A percentile compares a stretch with the other conserved stretches of the same genome.
phyloP scores from a whole-genome alignment of 805 yeast species.

The Yarrowia yakushimensis region DNA sequence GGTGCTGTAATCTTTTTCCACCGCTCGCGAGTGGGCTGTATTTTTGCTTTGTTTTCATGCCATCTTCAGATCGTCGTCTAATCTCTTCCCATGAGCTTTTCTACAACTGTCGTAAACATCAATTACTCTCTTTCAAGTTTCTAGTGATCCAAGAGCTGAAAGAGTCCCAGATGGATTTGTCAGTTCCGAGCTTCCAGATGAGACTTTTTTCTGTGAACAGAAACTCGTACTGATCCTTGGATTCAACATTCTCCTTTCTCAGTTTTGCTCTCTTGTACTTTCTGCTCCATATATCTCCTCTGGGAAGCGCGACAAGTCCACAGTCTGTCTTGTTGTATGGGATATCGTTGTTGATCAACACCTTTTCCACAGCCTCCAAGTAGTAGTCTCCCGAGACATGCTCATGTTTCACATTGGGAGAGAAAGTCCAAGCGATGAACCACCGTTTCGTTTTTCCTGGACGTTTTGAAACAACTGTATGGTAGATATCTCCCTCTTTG shows the following conservation, averaged over 20 bases:
- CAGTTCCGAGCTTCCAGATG: background rate
- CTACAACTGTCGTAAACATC: too few species aligned
- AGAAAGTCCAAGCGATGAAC: constrained; percentile 13
- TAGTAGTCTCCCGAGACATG: background rate
- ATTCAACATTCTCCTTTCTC: background rate
- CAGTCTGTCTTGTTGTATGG: background rate
- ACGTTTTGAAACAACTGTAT: background rate
- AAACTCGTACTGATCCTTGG: background rate
- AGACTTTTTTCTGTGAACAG: background rate
- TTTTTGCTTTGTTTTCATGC: too few species aligned
- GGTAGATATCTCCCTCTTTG: background rate
- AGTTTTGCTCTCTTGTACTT: constrained; percentile 8
- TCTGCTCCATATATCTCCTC: constrained; percentile 4
- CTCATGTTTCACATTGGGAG: background rate
- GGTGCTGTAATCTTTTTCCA: constrained; percentile 16
- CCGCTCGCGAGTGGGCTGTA: background rate
- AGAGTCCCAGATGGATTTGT: constrained; percentile 2
- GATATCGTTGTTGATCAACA: background rate
- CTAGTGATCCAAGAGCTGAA: constrained; percentile 1
- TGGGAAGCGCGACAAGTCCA: background rate
- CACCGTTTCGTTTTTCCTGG: constrained; percentile 14
- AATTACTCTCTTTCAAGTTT: background rate
- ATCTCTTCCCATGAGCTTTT: too few species aligned
- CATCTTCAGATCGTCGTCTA: too few species aligned
- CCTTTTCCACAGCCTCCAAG: background rate